phyloP scores from a whole-genome alignment of 2,329 filamentous ascomycete genomes.

The Ilyonectria mors-panacis region DNA sequence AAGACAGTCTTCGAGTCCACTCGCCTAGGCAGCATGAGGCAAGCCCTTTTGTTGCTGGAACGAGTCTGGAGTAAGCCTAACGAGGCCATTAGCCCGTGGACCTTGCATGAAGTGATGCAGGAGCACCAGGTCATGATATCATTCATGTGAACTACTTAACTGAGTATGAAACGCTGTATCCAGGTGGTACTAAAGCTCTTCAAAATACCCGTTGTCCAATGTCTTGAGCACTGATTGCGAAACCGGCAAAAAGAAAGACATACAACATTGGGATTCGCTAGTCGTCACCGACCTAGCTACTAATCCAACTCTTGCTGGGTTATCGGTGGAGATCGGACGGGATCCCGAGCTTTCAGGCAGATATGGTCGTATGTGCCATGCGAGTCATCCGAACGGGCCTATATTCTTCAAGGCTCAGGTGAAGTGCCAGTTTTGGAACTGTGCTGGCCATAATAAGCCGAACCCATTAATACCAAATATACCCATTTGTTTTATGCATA shows the following conservation, averaged over 20 bases:
- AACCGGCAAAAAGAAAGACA: neutral
- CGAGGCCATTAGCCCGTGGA: neutral
- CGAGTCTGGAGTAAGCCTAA: neutral
- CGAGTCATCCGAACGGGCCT: neutral
- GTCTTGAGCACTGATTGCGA: neutral
- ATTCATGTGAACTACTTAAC: neutral
- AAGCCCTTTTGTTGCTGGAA: neutral
- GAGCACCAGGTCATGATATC: neutral
- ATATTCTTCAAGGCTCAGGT: neutral
- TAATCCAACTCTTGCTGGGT: constrained; percentile 9
- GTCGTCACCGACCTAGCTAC: constrained; percentile 11
- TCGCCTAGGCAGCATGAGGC: neutral
- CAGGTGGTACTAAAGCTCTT: too few species aligned
- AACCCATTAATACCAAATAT: neutral
- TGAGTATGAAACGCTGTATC: neutral
- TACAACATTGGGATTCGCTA: constrained; percentile 11
- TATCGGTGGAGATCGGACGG: constrained; percentile 11
- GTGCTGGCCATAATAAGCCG: neutral
- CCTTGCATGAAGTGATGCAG: neutral
- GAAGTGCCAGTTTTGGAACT: neutral
- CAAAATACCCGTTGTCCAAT: too few species aligned
- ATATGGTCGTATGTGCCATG: constrained; percentile 1
- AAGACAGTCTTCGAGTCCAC: neutral
- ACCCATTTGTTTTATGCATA: too few species aligned
- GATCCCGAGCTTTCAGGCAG: constrained; percentile 7